Evolutionary conservation across 352 stramenopile genomes (phyloP).

Genomic region (Elongisporangium anandrum): DNA sequence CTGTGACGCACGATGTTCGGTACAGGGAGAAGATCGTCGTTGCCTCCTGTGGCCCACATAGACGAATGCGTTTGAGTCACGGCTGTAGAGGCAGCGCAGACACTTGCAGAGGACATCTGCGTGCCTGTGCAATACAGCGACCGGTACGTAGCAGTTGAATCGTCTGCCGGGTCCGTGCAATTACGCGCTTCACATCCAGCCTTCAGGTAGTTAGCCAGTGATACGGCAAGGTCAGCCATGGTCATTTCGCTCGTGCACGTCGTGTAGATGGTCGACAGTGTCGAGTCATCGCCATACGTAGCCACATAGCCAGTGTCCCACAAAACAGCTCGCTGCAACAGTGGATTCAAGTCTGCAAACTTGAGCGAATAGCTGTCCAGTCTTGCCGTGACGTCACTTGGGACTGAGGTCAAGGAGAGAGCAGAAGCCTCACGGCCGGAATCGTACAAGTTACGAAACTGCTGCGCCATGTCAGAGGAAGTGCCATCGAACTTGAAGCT

Average conservation of each 20-base stretch:
- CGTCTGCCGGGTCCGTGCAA: slow-evolving; percentile 14
- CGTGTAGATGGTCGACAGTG: slow-evolving; percentile 18
- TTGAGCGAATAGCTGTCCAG: slow-evolving; percentile 14
- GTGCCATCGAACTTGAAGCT: slow-evolving; percentile 12
- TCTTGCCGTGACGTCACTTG: slow-evolving; percentile 16
- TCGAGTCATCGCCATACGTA: slow-evolving; percentile 4
- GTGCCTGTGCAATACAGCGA: slow-evolving; percentile 22
- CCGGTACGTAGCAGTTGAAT: slow-evolving; percentile 3
- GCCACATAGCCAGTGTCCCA: slow-evolving; percentile 30
- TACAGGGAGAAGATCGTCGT: background rate
- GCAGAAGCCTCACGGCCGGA: background rate
- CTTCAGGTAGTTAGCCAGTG: slow-evolving; percentile 17
- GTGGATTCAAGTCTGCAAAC: slow-evolving; percentile 1
- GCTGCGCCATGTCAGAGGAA: slow-evolving; percentile 9
- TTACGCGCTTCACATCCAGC: slow-evolving; percentile 16
- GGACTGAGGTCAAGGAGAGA: slow-evolving; percentile 28
- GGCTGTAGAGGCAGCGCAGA: slow-evolving; percentile 8
- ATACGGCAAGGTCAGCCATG: slow-evolving; percentile 13
- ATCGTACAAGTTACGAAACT: slow-evolving; percentile 1
- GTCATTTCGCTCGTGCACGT: slow-evolving; percentile 7
- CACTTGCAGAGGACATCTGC: slow-evolving; percentile 11
- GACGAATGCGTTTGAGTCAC: slow-evolving; percentile 5
- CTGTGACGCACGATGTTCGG: background rate
- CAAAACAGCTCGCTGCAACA: slow-evolving; percentile 11
- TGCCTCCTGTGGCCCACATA: slow-evolving; percentile 26